Evolutionary conservation across 2,329 filamentous ascomycete genomes (phyloP).

Genomic region (Penicillium frequentans): DNA sequence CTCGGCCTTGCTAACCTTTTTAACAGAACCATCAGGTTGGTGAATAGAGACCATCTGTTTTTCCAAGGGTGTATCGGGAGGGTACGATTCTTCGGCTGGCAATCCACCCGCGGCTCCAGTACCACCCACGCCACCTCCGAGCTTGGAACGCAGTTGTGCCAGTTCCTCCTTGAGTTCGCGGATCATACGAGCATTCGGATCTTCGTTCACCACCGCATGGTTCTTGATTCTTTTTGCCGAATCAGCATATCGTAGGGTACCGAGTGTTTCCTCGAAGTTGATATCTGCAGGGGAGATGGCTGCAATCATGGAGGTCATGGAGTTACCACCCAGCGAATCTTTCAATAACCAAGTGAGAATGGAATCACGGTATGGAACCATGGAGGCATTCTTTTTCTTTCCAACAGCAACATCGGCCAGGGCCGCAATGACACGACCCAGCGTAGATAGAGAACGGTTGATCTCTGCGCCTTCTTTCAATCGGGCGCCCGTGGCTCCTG

Average conservation of each 20-base stretch:
- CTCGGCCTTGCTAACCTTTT: slow-evolving; percentile 97
- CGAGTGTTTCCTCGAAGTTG: slow-evolving; percentile 97
- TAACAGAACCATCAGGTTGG: slow-evolving; percentile 77
- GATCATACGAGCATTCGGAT: slow-evolving; percentile 98
- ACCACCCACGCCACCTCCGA: slow-evolving; percentile 59
- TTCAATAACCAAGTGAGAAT: slow-evolving; percentile 95
- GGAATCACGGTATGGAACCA: slow-evolving; percentile 96
- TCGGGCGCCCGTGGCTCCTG: slow-evolving; percentile 90
- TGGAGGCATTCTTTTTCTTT: slow-evolving; percentile 70
- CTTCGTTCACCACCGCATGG: slow-evolving; percentile 97
- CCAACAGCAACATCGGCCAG: slow-evolving; percentile 85
- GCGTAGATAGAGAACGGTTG: slow-evolving; percentile 91
- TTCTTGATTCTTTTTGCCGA: slow-evolving; percentile 99
- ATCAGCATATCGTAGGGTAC: slow-evolving; percentile 93
- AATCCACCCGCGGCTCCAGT: slow-evolving; percentile 49
- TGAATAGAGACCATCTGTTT: slow-evolving; percentile 96
- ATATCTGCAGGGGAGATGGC: slow-evolving; percentile 98
- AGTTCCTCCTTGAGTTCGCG: slow-evolving; percentile 95
- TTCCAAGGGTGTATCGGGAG: slow-evolving; percentile 86
- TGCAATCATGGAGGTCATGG: slow-evolving; percentile 99
- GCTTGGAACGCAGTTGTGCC: slow-evolving; percentile 78
- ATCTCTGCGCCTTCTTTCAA: slow-evolving; percentile 98
- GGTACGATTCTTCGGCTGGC: slow-evolving; percentile 78
- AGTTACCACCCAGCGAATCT: slow-evolving; percentile 95
- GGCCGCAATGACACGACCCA: slow-evolving; percentile 95